phyloP scores from a whole-genome alignment of 2,329 filamentous ascomycete genomes.

The Thielaviopsis ethacetica region DNA sequence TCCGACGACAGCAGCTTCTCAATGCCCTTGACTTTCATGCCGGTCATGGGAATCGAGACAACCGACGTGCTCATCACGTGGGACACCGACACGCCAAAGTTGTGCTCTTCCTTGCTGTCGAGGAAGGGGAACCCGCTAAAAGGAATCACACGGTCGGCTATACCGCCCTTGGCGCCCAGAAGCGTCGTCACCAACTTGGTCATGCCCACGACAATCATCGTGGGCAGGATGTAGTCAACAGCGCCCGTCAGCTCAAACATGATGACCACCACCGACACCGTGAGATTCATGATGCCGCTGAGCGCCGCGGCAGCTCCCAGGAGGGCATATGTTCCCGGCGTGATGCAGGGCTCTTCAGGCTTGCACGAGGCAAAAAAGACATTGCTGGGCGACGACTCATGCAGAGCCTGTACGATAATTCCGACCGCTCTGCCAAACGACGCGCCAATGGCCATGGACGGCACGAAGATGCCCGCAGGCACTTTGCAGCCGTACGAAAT shows the following conservation, averaged over 20 bases:
- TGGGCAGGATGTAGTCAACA: conserved; percentile 88
- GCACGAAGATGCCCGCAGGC: conserved; percentile 92
- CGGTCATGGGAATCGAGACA: conserved; percentile 55
- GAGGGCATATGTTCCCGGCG: conserved; percentile 92
- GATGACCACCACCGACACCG: conserved; percentile 91
- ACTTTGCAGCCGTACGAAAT: conserved; percentile 97
- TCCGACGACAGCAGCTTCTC: conserved; percentile 63
- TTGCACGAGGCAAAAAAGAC: conserved; percentile 78
- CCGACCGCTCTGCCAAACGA: conserved; percentile 89
- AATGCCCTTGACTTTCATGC: conserved; percentile 58
- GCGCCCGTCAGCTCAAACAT: conserved; percentile 99
- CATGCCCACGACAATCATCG: conserved; percentile 96
- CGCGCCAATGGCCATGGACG: conserved; percentile 92
- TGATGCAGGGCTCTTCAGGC: conserved; percentile 89
- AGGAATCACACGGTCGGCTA: conserved; percentile 97
- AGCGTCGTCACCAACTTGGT: conserved; percentile 85
- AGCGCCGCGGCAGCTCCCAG: conserved; percentile 81
- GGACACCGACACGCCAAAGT: conserved; percentile 86
- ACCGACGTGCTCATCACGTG: conserved; percentile 72
- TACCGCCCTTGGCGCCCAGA: conserved; percentile 77
- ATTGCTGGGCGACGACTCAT: conserved; percentile 68
- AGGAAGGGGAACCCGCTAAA: conserved; percentile 95
- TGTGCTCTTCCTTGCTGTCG: conserved; percentile 94
- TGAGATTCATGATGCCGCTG: conserved; percentile 96
- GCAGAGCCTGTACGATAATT: conserved; percentile 77